These are phyloP conservation scores for Rhododendron molle DNA, from an alignment of 148 eudicot species.

Conservation along the genomic window DNA sequence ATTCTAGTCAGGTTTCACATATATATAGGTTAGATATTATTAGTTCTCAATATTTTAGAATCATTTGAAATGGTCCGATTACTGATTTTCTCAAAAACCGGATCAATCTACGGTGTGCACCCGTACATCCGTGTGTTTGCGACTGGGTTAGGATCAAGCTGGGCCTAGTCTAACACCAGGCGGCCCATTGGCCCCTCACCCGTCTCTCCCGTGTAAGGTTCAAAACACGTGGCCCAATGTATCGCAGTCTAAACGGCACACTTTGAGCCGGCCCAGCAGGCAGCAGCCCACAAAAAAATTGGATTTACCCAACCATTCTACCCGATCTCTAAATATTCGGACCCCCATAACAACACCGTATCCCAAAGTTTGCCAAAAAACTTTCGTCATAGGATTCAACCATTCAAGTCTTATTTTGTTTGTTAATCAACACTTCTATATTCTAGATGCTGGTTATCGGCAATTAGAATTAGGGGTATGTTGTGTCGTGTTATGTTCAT, in stretches of 20 bases:
- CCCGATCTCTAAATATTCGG: not conserved
- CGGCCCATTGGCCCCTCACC: not conserved
- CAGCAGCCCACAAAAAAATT: not conserved
- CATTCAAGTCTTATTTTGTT: not conserved
- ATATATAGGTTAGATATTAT: too few relatives aligned
- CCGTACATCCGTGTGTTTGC: too few relatives aligned
- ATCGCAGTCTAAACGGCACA: not conserved
- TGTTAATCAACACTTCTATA: too few relatives aligned
- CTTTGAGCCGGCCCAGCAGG: not conserved
- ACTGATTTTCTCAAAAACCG: too few relatives aligned
- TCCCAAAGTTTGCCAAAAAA: not conserved
- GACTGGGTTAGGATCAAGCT: too few relatives aligned
- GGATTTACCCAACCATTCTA: not conserved
- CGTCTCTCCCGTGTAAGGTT: not conserved
- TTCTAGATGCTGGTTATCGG: too few relatives aligned
- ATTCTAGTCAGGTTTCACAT: too few relatives aligned
- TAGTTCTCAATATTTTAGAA: too few relatives aligned
- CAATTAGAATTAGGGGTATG: too few relatives aligned
- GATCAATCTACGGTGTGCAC: too few relatives aligned
- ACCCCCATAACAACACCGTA: not conserved
- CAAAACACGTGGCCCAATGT: not conserved
- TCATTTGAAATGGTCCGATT: too few relatives aligned
- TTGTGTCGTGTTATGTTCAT: too few relatives aligned
- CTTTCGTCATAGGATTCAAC: not conserved
- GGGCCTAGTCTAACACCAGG: not conserved